Percentiles rank a stretch among this genome's conserved stretches.
Conservation (phyloP, 1,284 basidiomycete species). For the Ganoderma sinense region DNA sequence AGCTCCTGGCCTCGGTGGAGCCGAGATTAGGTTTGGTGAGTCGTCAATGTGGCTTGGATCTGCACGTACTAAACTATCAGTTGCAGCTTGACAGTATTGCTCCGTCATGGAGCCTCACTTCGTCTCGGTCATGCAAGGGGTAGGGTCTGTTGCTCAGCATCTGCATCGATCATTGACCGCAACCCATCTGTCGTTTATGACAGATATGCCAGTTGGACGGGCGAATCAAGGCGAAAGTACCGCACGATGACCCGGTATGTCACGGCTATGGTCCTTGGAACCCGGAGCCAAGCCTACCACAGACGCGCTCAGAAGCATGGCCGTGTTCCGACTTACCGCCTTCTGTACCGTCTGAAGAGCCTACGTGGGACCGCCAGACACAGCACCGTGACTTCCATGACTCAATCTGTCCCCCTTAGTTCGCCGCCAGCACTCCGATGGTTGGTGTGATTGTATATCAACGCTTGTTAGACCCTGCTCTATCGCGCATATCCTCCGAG, state of each 20-base stretch:
- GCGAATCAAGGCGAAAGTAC: not conserved
- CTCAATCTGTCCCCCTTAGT: not conserved
- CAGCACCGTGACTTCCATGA: not conserved
- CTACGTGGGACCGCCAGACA: not conserved
- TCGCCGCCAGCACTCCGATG: not conserved
- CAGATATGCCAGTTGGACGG: not conserved
- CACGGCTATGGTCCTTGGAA: not conserved
- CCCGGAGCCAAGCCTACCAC: not conserved
- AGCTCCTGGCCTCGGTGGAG: not conserved
- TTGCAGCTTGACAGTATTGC: too few relatives aligned
- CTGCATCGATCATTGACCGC: not conserved
- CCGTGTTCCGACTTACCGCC: not conserved
- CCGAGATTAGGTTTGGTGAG: not conserved
- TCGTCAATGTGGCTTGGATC: not conserved
- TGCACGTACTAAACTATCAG: not conserved
- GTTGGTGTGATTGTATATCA: not conserved
- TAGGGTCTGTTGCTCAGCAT: too few relatives aligned
- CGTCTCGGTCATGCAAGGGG: not conserved
- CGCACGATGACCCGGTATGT: not conserved
- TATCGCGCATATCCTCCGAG: not conserved
- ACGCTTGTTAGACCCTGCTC: not conserved
- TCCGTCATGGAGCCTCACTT: too few relatives aligned
- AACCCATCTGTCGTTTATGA: not conserved
- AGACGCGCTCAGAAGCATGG: not conserved
- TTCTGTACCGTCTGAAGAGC: not conserved